A percentile compares a stretch with the other conserved stretches of the same genome.
These are phyloP conservation scores for Phytophthora sp. DNA, from an alignment of 352 stramenopile genomes.

Conservation along the genomic window DNA sequence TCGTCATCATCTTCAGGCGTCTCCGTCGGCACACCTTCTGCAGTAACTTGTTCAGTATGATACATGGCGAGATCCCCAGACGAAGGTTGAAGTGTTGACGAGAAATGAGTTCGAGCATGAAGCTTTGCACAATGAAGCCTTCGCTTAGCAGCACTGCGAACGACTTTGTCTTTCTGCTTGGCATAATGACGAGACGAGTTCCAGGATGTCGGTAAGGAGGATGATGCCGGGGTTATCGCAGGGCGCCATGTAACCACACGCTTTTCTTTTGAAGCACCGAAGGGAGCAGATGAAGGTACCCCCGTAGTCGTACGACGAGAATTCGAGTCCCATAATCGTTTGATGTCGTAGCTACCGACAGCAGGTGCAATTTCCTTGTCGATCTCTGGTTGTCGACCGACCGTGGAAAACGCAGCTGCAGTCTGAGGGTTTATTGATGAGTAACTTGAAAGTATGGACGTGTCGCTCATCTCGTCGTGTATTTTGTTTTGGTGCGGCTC, in stretches of 20 bases:
- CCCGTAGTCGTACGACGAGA: conserved; percentile 15
- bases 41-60: conserved; percentile 1
- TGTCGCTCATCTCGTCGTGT: not conserved
- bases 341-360: conserved; percentile 52
- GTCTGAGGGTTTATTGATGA: conserved; percentile 32
- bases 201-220: conserved; percentile 50
- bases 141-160: conserved; percentile 31
- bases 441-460: conserved; percentile 1
- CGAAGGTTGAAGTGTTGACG: conserved; percentile 21
- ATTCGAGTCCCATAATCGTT: conserved; percentile 51
- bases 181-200: conserved; percentile 62
- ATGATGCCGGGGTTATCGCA: conserved; percentile 40
- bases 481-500: conserved; percentile 14
- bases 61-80: not conserved
- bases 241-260: conserved; percentile 60
- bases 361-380: conserved; percentile 14
- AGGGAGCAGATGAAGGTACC: conserved; percentile 44
- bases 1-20: conserved; percentile 30
- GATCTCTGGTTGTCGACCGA: conserved; percentile 10
- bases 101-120: conserved; percentile 18
- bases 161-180: conserved; percentile 58
- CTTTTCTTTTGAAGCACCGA: conserved; percentile 50
- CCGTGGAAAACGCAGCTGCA: conserved; percentile 17
- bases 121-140: conserved; percentile 22
- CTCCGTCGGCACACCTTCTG: not conserved